Evolutionary conservation across 306 rosid species (phyloP).

Genomic region (Quercus gilva): DNA sequence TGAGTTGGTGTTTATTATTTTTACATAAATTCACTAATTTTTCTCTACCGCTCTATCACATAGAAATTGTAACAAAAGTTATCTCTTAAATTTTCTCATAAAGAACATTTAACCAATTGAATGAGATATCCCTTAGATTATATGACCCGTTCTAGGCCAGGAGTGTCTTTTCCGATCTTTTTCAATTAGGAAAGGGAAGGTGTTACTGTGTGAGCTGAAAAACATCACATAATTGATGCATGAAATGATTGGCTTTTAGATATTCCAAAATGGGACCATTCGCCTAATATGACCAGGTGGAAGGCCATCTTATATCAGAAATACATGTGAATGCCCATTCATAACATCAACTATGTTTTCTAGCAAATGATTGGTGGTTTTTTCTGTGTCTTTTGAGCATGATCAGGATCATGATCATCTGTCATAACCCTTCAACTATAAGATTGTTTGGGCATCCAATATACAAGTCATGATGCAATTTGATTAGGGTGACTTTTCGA

Average conservation of each 20-base stretch:
- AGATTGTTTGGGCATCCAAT: neutral
- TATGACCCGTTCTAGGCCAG: neutral
- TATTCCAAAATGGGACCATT: conserved; percentile 3
- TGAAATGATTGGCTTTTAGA: conserved; percentile 1
- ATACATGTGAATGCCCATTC: neutral
- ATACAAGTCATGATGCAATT: neutral
- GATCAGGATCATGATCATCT: neutral
- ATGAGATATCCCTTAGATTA: neutral
- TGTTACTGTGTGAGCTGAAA: neutral
- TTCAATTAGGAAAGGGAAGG: neutral
- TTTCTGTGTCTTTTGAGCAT: neutral
- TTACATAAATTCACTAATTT: too few species aligned
- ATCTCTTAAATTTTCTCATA: too few species aligned
- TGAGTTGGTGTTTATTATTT: too few species aligned
- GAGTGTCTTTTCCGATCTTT: neutral
- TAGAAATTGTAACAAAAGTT: too few species aligned
- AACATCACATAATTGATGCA: neutral
- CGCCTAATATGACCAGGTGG: neutral
- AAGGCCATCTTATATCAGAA: neutral
- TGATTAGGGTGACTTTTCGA: neutral
- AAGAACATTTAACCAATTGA: neutral
- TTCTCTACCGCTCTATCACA: too few species aligned
- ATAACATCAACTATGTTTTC: neutral
- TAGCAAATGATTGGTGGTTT: neutral
- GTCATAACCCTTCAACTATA: neutral